These are phyloP conservation scores for Cercospora sojina DNA, from an alignment of 2,329 filamentous ascomycete genomes.

Conservation along the genomic window DNA sequence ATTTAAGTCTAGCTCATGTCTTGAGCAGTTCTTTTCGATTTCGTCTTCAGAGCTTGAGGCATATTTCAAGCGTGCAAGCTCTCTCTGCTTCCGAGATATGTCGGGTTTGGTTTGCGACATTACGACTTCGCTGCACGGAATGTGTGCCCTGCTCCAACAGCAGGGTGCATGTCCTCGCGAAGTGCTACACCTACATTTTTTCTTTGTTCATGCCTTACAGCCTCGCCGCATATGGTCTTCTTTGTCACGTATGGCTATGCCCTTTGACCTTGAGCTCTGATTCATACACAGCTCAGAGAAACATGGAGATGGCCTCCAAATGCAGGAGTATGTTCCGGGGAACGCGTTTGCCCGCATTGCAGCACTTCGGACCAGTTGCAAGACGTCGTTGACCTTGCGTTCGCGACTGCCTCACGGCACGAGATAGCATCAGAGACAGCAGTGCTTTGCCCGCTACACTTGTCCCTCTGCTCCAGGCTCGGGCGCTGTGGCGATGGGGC, in stretches of 20 bases:
- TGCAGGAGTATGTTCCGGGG: not conserved
- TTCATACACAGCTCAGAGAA: not conserved
- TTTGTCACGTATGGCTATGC: not conserved
- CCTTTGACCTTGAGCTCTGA: not conserved
- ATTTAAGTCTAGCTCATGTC: not conserved
- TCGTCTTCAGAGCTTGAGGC: conserved; percentile 5
- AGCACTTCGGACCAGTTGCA: not conserved
- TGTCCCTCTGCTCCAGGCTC: not conserved
- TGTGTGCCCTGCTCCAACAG: not conserved
- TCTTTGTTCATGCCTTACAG: not conserved
- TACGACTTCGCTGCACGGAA: not conserved
- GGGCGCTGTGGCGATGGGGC: not conserved
- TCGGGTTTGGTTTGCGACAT: not conserved
- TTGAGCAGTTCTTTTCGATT: not conserved
- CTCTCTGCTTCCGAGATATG: not conserved
- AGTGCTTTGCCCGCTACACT: not conserved
- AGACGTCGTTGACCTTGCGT: not conserved
- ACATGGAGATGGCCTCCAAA: not conserved
- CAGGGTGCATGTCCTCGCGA: not conserved
- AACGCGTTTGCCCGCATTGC: not conserved
- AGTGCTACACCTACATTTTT: not conserved
- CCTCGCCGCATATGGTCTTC: not conserved
- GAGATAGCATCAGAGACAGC: not conserved
- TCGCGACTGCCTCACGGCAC: not conserved
- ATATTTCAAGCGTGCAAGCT: not conserved